Evolutionary conservation across 1,284 basidiomycete genomes (phyloP), one percentile per base, ranked within the genome.

Genomic region (Caloboletus firmus): DNA sequence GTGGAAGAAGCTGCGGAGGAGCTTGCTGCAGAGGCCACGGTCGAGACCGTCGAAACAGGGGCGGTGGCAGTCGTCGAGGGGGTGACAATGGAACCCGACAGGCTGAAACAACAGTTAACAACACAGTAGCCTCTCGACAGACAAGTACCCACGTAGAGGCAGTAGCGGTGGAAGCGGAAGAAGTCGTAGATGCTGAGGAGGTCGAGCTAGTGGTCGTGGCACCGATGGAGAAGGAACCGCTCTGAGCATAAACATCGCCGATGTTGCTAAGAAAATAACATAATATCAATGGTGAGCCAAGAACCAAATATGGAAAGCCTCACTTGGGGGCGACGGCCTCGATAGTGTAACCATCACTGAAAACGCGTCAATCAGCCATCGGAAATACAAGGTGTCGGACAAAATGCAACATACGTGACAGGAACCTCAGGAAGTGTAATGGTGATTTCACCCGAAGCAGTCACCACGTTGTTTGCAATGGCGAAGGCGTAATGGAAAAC

Each of bases 381-480:
- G 5, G 6, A 32, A 32, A 15, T 2, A 34, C 5, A 36, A 9
- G 1, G 3, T 3, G 2, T 1, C 1, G 1, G 13, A 43, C 15
- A 26, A 28, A 40, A 34, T 34, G 18, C 17, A 9, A 62, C 81
- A 50, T 62, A 87, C 86, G 71, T 73, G 13, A 57, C 59, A 2
- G 78, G 78, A n/a, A 89, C 77, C 30, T 74, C 55, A 11, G 84
- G 84, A 13, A 87, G 61, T 0, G 55, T 49, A 24, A 89, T 40
- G 0, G 69, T 74, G 5, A 81, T 0, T 5, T 63, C 44, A 6
- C 75, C 72, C 0, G 54, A 15, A 1, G 70, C 46, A 1, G 80
- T 74, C 22, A 72, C 61, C 1, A 89, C 71, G 58, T 82, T 85
- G 74, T 81, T 86, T 12, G 76, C 80, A 52, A 89, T 75, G 39